Percentiles rank a stretch among this genome's conserved stretches.
phyloP scores from a whole-genome alignment of 768 basidiomycete species.

The Cystofilobasidium ferigula region DNA sequence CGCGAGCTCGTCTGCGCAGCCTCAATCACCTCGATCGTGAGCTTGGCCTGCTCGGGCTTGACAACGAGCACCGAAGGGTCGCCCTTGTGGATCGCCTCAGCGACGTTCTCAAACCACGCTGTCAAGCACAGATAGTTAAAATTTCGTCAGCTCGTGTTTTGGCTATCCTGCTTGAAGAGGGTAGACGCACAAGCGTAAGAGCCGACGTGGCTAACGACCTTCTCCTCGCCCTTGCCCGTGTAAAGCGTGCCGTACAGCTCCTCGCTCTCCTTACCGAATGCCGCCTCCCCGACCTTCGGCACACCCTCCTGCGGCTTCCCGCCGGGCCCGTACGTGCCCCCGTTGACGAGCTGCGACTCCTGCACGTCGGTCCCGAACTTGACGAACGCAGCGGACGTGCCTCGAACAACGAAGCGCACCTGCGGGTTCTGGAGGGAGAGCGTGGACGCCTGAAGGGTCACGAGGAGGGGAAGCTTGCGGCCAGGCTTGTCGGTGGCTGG shows the following conservation, averaged over 20 bases:
- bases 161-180: constrained; percentile 45
- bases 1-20: constrained; percentile 56
- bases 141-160: constrained; percentile 13
- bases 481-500: constrained; percentile 26
- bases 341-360: constrained; percentile 60
- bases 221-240: constrained; percentile 45
- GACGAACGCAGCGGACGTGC: constrained; percentile 54
- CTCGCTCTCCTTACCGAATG: constrained; percentile 49
- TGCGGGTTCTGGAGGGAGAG: constrained; percentile 58
- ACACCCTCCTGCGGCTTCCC: constrained; percentile 41
- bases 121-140: neutral
- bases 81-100: constrained; percentile 45
- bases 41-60: constrained; percentile 41
- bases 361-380: constrained; percentile 71
- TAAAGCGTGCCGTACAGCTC: constrained; percentile 55
- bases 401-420: constrained; percentile 56
- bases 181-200: constrained; percentile 27
- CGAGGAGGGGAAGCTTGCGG: constrained; percentile 46
- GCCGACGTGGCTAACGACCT: constrained; percentile 36
- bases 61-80: constrained; percentile 31
- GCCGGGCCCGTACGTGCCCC: constrained; percentile 41
- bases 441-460: constrained; percentile 56
- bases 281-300: neutral
- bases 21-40: constrained; percentile 67
- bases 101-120: constrained; percentile 51